These are phyloP conservation scores for Pseudognaphalium luteoalbum DNA, from an alignment of 129 eudicot species.

Conservation along the genomic window DNA sequence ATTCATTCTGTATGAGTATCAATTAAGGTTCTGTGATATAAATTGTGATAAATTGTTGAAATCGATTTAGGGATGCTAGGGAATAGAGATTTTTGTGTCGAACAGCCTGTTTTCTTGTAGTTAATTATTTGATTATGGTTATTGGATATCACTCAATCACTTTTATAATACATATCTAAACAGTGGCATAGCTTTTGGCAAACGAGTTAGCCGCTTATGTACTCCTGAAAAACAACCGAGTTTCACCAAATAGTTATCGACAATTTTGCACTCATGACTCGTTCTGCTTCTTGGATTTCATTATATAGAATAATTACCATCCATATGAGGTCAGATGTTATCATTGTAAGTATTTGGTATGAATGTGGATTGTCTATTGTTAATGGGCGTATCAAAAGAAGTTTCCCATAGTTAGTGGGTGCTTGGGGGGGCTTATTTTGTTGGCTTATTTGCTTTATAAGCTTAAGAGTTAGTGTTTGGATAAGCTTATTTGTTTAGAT, in stretches of 20 bases:
- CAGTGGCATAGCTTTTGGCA: too few relatives aligned
- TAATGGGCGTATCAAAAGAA: background rate
- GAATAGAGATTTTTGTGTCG: background rate
- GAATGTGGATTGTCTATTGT: slow-evolving; percentile 1
- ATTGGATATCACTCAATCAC: background rate
- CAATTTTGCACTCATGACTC: background rate
- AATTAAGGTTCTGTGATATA: background rate
- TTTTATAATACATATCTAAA: too few relatives aligned
- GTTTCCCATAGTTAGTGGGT: background rate
- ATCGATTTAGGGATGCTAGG: background rate
- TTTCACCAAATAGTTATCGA: too few relatives aligned
- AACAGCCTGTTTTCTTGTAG: background rate
- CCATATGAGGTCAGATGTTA: background rate
- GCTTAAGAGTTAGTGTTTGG: too few relatives aligned
- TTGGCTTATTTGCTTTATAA: too few relatives aligned
- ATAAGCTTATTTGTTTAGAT: too few relatives aligned
- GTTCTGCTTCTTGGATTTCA: background rate
- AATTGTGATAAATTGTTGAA: background rate
- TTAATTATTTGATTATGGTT: background rate
- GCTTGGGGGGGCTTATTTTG: too few relatives aligned
- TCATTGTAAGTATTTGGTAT: background rate
- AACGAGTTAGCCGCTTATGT: too few relatives aligned
- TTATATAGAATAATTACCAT: background rate
- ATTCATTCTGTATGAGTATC: background rate
- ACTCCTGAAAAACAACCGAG: too few relatives aligned